A percentile compares a stretch with the other conserved stretches of the same genome.
These are phyloP conservation scores for Jacaranda mimosifolia DNA, from an alignment of 257 asterid species.

Conservation along the genomic window DNA sequence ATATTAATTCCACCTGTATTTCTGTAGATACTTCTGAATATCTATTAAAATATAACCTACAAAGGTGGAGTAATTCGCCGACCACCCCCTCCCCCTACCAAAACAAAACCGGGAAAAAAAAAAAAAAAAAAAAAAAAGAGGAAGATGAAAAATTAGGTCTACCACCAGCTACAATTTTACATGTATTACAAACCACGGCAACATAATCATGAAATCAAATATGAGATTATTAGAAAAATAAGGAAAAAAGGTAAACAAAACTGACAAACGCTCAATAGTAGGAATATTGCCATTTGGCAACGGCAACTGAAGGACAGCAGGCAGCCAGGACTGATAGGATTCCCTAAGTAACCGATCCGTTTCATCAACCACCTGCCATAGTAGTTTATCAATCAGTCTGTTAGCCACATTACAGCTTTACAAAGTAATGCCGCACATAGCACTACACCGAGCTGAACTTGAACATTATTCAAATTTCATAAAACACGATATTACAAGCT, in stretches of 20 bases:
- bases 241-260: slow-evolving; percentile 31
- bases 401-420: slow-evolving; percentile 18
- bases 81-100: neutral
- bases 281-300: slow-evolving; percentile 30
- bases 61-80: neutral
- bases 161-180: too few species aligned
- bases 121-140: too few species aligned
- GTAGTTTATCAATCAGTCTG: slow-evolving; percentile 29
- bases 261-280: slow-evolving; percentile 77
- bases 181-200: neutral
- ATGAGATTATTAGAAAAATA: slow-evolving; percentile 16
- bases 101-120: neutral
- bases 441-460: neutral
- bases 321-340: slow-evolving; percentile 94
- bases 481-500: neutral
- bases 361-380: slow-evolving; percentile 86
- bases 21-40: neutral
- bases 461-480: neutral
- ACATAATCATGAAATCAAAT: slow-evolving; percentile 23
- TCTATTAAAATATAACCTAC: neutral
- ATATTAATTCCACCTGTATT: neutral
- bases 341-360: slow-evolving; percentile 92
- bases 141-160: too few species aligned
- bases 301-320: slow-evolving; percentile 69
- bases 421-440: neutral